Evolutionary conservation across 164 flowering plant species (phyloP).

Genomic region (Vitis vinifera): DNA sequence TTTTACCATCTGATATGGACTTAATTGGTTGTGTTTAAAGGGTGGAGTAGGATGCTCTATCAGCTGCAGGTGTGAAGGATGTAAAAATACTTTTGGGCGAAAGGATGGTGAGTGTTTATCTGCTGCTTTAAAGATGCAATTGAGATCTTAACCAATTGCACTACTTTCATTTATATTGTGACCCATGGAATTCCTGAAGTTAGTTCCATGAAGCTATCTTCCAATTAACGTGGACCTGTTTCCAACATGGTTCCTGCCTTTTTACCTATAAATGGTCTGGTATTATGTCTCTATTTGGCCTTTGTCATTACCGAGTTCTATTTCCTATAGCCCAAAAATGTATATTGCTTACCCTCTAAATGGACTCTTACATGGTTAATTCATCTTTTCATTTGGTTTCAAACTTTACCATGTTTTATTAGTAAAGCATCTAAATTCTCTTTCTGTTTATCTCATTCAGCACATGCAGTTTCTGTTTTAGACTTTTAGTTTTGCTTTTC

Average conservation of each 20-base stretch:
- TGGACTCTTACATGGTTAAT: neutral
- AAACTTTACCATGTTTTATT: neutral
- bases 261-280: neutral
- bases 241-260: neutral
- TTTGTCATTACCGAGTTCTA: neutral
- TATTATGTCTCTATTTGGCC: neutral
- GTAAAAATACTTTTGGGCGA: slow-evolving; percentile 37
- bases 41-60: slow-evolving; percentile 51
- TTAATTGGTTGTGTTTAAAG: slow-evolving; percentile 12
- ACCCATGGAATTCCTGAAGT: neutral
- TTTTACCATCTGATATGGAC: neutral
- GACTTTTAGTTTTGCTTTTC: neutral
- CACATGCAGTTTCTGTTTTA: neutral
- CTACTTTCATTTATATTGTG: neutral
- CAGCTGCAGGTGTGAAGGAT: slow-evolving; percentile 49
- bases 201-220: neutral
- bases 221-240: neutral
- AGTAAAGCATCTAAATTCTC: neutral
- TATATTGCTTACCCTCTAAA: neutral
- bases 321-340: neutral
- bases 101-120: slow-evolving; percentile 36
- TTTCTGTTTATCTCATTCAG: neutral
- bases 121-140: neutral
- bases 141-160: neutral
- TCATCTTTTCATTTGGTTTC: neutral